These are phyloP conservation scores for Nemania diffusa DNA, from an alignment of 2,329 filamentous ascomycete species.

Conservation along the genomic window DNA sequence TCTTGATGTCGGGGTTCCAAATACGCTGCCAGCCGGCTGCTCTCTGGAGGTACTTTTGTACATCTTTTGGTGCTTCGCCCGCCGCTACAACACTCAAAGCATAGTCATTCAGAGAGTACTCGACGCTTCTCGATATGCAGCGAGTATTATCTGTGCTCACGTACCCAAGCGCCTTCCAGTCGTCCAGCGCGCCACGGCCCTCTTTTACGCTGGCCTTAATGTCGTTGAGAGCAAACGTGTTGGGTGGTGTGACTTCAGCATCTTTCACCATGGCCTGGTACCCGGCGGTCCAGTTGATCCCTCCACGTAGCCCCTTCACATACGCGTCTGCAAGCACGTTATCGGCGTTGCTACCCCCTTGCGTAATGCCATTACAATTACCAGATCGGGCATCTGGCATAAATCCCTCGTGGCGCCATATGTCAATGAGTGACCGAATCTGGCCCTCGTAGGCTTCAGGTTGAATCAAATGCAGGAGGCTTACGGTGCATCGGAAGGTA, in stretches of 20 bases:
- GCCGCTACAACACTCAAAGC: constrained; percentile 63
- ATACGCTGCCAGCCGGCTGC: constrained; percentile 70
- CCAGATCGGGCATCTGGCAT: constrained; percentile 65
- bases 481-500: constrained; percentile 63
- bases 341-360: constrained; percentile 69
- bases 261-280: constrained; percentile 66
- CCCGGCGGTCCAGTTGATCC: constrained; percentile 65
- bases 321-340: constrained; percentile 71
- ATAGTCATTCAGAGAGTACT: constrained; percentile 70
- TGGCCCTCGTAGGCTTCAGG: constrained; percentile 63
- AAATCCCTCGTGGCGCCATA: constrained; percentile 65
- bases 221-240: constrained; percentile 60
- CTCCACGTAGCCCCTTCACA: constrained; percentile 59
- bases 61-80: constrained; percentile 61
- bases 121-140: constrained; percentile 64
- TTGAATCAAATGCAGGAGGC: constrained; percentile 64
- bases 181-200: constrained; percentile 66
- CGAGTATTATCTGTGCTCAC: constrained; percentile 64
- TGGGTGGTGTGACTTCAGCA: constrained; percentile 64
- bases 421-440: constrained; percentile 66
- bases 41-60: constrained; percentile 62
- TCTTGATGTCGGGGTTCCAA: constrained; percentile 62
- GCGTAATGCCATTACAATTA: constrained; percentile 67
- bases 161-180: constrained; percentile 67
- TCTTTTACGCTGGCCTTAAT: constrained; percentile 65